These are phyloP conservation scores for Baudoinia panamericana DNA, from an alignment of 495 filamentous ascomycete species.

Conservation along the genomic window DNA sequence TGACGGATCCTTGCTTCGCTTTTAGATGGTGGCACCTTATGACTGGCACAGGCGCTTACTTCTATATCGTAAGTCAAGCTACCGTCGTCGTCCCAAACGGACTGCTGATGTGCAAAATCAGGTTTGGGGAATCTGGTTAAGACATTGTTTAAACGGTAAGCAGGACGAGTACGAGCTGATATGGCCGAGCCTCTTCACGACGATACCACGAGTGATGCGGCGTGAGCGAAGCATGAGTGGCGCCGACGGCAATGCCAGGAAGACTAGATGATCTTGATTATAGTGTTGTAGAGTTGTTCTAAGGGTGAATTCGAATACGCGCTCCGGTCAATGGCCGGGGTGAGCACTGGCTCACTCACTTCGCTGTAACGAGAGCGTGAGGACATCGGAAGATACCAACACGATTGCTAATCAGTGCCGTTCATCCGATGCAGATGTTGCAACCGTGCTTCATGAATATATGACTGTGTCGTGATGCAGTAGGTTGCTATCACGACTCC, in stretches of 20 bases:
- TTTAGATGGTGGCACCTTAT: conserved; percentile 90
- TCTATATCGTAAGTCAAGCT: conserved; percentile 43
- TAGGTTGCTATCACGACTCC: no score
- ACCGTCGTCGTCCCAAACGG: not conserved
- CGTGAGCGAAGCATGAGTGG: not conserved
- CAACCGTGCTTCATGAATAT: no score
- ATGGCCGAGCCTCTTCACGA: conserved; percentile 53
- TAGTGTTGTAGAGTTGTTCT: not conserved
- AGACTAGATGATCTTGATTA: conserved; percentile 26
- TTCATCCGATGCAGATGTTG: no score
- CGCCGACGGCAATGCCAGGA: conserved; percentile 33
- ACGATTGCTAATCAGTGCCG: no score
- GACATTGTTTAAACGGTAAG: conserved; percentile 61
- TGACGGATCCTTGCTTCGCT: no score
- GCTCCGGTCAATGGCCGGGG: no score
- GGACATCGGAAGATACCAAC: no score
- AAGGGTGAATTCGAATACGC: not conserved
- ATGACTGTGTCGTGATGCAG: no score
- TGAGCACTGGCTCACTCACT: no score
- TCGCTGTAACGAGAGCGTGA: no score
- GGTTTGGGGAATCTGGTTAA: conserved; percentile 70
- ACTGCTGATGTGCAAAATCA: not conserved
- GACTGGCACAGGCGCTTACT: conserved; percentile 60
- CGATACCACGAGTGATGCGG: conserved; percentile 52
- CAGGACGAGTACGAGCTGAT: conserved; percentile 63